Base-by-base conservation (phyloP, 441 rosid species). In the Populus trichocarpa region DNA sequence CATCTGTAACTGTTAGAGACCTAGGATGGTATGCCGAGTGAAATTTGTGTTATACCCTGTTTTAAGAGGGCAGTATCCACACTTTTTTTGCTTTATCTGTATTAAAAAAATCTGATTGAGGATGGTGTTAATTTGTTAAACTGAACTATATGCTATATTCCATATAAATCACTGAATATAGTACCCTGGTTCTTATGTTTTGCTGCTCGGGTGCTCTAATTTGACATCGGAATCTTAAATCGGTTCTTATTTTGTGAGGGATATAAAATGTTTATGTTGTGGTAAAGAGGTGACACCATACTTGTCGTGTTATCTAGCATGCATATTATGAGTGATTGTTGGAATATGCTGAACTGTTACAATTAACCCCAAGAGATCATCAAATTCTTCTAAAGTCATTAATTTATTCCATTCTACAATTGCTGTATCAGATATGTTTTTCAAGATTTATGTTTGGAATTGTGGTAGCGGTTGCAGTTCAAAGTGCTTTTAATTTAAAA, bases 41-140 rank as follows among this genome's bases (percentile, higher is more conserved):
- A 77, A 70, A 72, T 72, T 81, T 79, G 80, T 79, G 81, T 69
- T 63, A 57, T 72, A 71, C 87, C 89, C 72, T 63, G 76, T 82
- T 85, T 81, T 72, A 63, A 78, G 80, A 81, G 86, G 89, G 86
- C 76, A 77, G 81, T 82, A 75, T 69, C 71, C 73, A 83, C 82
- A 63, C 77, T 70, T 57, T 23, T 40, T 70, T 57, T n/a, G 35
- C 20, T 10, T 20, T 64, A 70, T 86, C 36, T 84, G 85, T 78
- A 81, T 79, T 76, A 28, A 78, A 77, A 3, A 70, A 8, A 61
- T 72, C 69, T 79, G 85, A 75, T 75, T 74, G 83, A 74, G 79
- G 83, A 79, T 77, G 75, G 83, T 83, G 76, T 73, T 69, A 14
- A 53, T 30, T 16, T 75, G 42, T 18, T 50, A 13, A 16, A 12